Evolutionary conservation across 192 early-diverging fungal genomes (phyloP).

Genomic region (Coemansia sp.): DNA sequence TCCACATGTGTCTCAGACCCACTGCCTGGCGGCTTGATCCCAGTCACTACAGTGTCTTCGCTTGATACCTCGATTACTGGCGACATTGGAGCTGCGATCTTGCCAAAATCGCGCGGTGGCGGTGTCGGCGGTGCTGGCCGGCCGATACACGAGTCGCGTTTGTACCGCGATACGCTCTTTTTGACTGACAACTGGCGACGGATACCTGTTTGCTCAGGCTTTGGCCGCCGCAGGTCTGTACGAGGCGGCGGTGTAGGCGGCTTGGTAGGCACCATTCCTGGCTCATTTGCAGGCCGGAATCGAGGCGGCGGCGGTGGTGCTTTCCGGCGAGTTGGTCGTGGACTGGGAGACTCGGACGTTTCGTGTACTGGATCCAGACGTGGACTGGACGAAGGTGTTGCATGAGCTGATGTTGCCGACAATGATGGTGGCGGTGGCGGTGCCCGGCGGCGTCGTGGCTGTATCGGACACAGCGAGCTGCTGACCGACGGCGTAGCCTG

Average conservation of each 20-base stretch:
- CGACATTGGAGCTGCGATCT: slow-evolving; percentile 4
- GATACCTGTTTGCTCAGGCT: slow-evolving; percentile 36
- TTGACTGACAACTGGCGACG: slow-evolving; percentile 52
- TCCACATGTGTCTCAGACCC: not conserved
- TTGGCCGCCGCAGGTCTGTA: slow-evolving; percentile 4
- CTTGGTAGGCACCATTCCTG: not conserved
- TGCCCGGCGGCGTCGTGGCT: slow-evolving; percentile 23
- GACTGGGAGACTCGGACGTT: slow-evolving; percentile 1
- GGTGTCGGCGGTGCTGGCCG: slow-evolving; percentile 29
- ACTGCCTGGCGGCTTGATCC: not conserved
- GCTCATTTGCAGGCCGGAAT: slow-evolving; percentile 6
- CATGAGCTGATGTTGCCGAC: not conserved
- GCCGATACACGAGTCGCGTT: slow-evolving; percentile 19
- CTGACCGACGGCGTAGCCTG: slow-evolving; percentile 3
- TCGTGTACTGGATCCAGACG: not conserved
- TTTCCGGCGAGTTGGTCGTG: slow-evolving; percentile 25
- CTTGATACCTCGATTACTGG: not conserved
- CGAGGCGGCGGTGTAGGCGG: slow-evolving; percentile 12
- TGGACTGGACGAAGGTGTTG: not conserved
- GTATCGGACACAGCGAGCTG: slow-evolving; percentile 3
- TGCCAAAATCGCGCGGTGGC: slow-evolving; percentile 6
- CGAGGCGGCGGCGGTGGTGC: slow-evolving; percentile 29
- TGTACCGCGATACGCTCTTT: slow-evolving; percentile 48
- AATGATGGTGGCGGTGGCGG: slow-evolving; percentile 36
- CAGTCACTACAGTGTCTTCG: not conserved